Conservation (phyloP, 2,329 filamentous ascomycete genomes). For the Alternaria novae-zelandiae region DNA sequence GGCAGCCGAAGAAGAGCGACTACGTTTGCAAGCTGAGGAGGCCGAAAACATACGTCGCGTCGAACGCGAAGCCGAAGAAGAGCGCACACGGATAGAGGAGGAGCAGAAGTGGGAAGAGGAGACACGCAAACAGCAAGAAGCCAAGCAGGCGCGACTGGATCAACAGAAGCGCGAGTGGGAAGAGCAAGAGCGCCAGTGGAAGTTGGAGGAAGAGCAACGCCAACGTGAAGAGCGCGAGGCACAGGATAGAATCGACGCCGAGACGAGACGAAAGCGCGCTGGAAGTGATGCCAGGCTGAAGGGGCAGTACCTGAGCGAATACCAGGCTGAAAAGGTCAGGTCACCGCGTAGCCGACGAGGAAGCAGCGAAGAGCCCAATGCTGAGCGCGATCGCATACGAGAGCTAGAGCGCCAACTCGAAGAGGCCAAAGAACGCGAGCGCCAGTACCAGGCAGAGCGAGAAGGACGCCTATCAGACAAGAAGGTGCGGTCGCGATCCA, state of each 20-base stretch:
- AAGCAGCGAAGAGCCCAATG: conserved; percentile 55
- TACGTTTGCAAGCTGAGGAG: conserved; percentile 59
- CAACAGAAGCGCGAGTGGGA: conserved; percentile 78
- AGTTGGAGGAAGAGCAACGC: conserved; percentile 74
- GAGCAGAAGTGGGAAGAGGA: conserved; percentile 72
- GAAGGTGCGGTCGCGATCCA: conserved; percentile 47
- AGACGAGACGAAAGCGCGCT: conserved; percentile 67
- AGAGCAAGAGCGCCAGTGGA: conserved; percentile 78
- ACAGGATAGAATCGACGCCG: conserved; percentile 70
- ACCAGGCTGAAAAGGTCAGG: conserved; percentile 71
- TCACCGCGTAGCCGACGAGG: conserved; percentile 45
- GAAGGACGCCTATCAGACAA: conserved; percentile 56
- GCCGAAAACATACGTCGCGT: conserved; percentile 56
- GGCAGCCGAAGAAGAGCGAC: conserved; percentile 61
- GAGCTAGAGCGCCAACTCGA: conserved; percentile 79
- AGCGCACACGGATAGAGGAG: conserved; percentile 66
- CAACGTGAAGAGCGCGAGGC: conserved; percentile 75
- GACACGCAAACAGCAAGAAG: conserved; percentile 64
- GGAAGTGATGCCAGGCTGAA: conserved; percentile 72
- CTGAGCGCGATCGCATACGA: conserved; percentile 72
- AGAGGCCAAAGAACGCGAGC: conserved; percentile 70
- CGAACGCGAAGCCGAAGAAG: conserved; percentile 66
- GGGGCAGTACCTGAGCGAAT: conserved; percentile 86
- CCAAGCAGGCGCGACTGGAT: conserved; percentile 65
- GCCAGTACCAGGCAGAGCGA: conserved; percentile 67